These are phyloP conservation scores for Aspergillus biplanus DNA, from an alignment of 495 filamentous ascomycete species.

Conservation along the genomic window DNA sequence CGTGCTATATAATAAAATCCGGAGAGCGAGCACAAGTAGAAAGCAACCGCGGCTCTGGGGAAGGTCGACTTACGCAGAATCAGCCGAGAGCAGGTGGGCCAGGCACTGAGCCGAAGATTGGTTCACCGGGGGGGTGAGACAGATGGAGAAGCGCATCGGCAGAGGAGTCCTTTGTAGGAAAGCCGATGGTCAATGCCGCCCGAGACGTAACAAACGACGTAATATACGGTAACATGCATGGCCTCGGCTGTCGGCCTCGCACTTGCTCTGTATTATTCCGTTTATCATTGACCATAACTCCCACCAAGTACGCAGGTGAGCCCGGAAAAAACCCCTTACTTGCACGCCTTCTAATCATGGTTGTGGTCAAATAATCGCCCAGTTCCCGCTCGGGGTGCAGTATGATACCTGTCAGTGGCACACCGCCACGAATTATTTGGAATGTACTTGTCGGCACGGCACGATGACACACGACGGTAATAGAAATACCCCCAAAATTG, in stretches of 20 bases:
- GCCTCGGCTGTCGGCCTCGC: conserved; percentile 34
- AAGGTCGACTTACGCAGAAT: conserved; percentile 10
- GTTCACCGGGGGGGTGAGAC: not conserved
- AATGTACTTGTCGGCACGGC: too few relatives aligned
- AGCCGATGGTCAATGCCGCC: conserved; percentile 38
- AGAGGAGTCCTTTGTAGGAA: not conserved
- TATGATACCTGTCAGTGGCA: too few relatives aligned
- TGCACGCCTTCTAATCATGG: too few relatives aligned
- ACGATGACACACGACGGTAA: too few relatives aligned
- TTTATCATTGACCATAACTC: not conserved
- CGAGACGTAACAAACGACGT: conserved; percentile 21
- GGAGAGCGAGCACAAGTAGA: conserved; percentile 4
- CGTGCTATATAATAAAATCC: not conserved
- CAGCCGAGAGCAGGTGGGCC: conserved; percentile 20
- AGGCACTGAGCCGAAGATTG: conserved; percentile 22
- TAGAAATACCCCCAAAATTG: too few relatives aligned
- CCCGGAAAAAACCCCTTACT: too few relatives aligned
- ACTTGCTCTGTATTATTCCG: not conserved
- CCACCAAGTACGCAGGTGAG: too few relatives aligned
- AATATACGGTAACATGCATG: conserved; percentile 36
- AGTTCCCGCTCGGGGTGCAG: too few relatives aligned
- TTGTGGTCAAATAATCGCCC: too few relatives aligned
- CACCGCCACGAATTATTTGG: too few relatives aligned
- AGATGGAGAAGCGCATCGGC: not conserved
- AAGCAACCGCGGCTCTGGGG: conserved; percentile 25